phyloP scores from a whole-genome alignment of 176 grass and related monocot species.

The Neostapfia colusana region DNA sequence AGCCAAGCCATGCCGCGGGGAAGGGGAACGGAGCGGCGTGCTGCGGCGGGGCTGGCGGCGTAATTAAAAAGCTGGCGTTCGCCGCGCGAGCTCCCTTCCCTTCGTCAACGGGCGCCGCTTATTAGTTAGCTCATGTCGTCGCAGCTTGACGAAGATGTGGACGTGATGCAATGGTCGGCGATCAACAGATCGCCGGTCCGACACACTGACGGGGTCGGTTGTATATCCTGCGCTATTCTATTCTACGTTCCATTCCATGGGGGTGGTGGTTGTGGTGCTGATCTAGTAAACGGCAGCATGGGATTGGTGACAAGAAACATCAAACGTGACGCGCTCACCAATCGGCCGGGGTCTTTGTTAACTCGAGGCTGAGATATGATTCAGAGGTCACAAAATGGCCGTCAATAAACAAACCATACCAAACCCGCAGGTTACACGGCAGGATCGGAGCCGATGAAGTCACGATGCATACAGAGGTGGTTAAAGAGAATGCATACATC shows the following conservation, averaged over 20 bases:
- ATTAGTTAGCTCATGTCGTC: neutral
- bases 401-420: neutral
- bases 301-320: slow-evolving; percentile 22
- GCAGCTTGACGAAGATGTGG: slow-evolving; percentile 37
- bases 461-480: too few relatives aligned
- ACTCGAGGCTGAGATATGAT: neutral
- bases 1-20: neutral
- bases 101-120: slow-evolving; percentile 15
- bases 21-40: neutral
- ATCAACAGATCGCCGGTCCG: slow-evolving; percentile 30
- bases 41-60: slow-evolving; percentile 24
- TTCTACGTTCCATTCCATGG: slow-evolving; percentile 1
- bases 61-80: slow-evolving; percentile 21
- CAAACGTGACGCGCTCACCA: slow-evolving; percentile 29
- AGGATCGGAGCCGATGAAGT: neutral
- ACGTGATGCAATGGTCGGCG: slow-evolving; percentile 45
- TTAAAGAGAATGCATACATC: neutral
- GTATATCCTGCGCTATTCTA: neutral
- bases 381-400: neutral
- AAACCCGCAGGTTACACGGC: neutral
- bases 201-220: neutral
- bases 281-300: slow-evolving; percentile 30
- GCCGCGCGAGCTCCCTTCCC: neutral
- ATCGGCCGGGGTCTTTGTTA: neutral
- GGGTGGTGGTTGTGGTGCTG: neutral